Evolutionary conservation across 495 filamentous ascomycete species (phyloP), one percentile per base, ranked within the genome.

Genomic region (Cudoniella acicularis): DNA sequence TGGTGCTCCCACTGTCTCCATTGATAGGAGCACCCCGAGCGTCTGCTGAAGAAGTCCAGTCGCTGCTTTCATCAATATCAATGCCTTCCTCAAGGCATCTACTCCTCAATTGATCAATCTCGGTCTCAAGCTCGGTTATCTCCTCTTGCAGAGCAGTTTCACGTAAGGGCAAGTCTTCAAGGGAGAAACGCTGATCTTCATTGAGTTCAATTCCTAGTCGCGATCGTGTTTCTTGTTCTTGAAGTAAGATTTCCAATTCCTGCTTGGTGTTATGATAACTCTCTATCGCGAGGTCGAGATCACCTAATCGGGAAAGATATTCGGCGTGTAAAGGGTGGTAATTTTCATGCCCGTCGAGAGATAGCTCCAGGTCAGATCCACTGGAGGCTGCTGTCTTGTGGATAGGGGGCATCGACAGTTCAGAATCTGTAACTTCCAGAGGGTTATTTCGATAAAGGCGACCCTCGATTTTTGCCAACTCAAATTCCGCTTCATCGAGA

Each of bases 261-360:
- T 27, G 9, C 13, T 11, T 47, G 13, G 56, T 21, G 17, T 56
- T 54, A 10, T 60, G 40, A 10, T 26, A 49, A 18, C 42, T 36
- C 45, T 64, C 61, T 20, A 13, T 45, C 1, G 49, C 52, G 2
- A 64, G 52, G 50, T 64, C 61, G 10, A 59, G 49, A 53, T 64
- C 56, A 22, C 61, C 61, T 1, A 59, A 56, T 30, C 46, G 22
- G 9, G 46, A 52, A 1, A 64, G 43, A 30, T 59, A 60, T 30
- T 56, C 45, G 10, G 22, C 56, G 23, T 59, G 47, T 18, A 56
- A 17, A 21, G 61, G 61, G 21, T 63, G 1, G 40, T 49, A 55
- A 24, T 49, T n/a, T 26, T 56, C 22, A 17, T 23, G 49, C 18
- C 11, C 13, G 2, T 25, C 45, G 13, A 21, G 8, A 10, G 46